Percentiles rank a stretch among this genome's conserved stretches.
Conservation (phyloP, 371 early-diverging fungal genomes). For the Lichtheimia hyalospora region DNA sequence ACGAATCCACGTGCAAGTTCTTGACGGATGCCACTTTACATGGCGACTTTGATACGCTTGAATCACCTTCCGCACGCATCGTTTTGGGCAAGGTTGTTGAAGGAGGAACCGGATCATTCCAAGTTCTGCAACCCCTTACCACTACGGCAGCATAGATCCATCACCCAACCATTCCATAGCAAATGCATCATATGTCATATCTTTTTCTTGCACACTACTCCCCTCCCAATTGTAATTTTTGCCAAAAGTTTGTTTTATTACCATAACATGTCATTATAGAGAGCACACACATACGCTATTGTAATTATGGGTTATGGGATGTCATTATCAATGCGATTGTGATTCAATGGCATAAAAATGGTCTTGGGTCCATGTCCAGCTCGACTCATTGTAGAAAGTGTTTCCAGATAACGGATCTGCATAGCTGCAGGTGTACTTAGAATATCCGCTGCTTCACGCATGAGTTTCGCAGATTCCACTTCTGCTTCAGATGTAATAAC, state of each 20-base stretch:
- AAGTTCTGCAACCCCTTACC: constrained; percentile 70
- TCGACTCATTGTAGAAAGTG: constrained; percentile 76
- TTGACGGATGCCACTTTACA: constrained; percentile 86
- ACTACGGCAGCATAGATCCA: constrained; percentile 8
- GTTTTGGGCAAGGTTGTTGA: constrained; percentile 93
- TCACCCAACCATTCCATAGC: constrained; percentile 1
- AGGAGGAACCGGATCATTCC: constrained; percentile 96
- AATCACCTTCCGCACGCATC: constrained; percentile 89
- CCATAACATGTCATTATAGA: too few species aligned
- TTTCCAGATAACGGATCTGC: constrained; percentile 89
- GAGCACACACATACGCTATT: too few species aligned
- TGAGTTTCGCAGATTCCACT: constrained; percentile 89
- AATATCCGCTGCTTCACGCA: constrained; percentile 89
- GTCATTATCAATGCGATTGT: too few species aligned
- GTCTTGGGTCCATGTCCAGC: constrained; percentile 63
- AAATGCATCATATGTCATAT: too few species aligned
- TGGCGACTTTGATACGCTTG: constrained; percentile 88
- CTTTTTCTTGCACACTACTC: too few species aligned
- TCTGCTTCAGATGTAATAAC: constrained; percentile 91
- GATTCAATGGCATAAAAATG: constrained; percentile 63
- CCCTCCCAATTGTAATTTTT: too few species aligned
- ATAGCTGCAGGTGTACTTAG: constrained; percentile 72
- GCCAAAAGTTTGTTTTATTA: too few species aligned
- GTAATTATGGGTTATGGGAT: too few species aligned
- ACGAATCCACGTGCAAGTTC: constrained; percentile 95